Conservation (phyloP, 2,329 filamentous ascomycete species). For the Lasiodiplodia sp. region DNA sequence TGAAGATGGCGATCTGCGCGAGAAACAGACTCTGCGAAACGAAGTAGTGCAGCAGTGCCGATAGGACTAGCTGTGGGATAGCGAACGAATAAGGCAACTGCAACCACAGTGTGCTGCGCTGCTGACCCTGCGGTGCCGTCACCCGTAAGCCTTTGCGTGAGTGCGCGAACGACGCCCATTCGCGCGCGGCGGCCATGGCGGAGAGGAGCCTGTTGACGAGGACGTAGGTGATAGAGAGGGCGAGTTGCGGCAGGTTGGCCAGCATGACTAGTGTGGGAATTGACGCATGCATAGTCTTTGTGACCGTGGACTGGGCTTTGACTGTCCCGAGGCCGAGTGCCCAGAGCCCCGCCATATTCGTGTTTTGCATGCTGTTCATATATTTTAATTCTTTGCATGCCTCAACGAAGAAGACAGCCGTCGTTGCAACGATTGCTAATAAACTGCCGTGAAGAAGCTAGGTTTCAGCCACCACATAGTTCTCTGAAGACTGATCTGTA, state of each 20-base stretch:
- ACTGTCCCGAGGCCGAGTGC: background rate
- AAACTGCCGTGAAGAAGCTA: too few relatives aligned
- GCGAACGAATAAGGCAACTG: constrained; percentile 49
- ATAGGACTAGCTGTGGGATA: constrained; percentile 44
- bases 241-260: constrained; percentile 57
- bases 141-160: constrained; percentile 48
- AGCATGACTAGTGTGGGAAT: constrained; percentile 40
- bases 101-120: constrained; percentile 52
- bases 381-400: too few relatives aligned
- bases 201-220: constrained; percentile 56
- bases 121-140: constrained; percentile 43
- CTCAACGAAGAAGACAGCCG: too few relatives aligned
- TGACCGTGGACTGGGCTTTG: too few relatives aligned
- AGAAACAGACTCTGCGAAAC: constrained; percentile 43
- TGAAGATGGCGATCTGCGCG: too few relatives aligned
- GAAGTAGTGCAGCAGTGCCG: constrained; percentile 51
- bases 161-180: constrained; percentile 54
- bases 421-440: too few relatives aligned
- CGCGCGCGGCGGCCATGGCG: constrained; percentile 45
- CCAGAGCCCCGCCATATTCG: too few relatives aligned
- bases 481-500: too few relatives aligned
- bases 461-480: too few relatives aligned
- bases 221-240: constrained; percentile 57
- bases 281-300: too few relatives aligned
- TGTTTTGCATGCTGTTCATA: background rate